Evolutionary conservation across 768 basidiomycete species (phyloP).

Genomic region (Tricholoma furcatifolium): DNA sequence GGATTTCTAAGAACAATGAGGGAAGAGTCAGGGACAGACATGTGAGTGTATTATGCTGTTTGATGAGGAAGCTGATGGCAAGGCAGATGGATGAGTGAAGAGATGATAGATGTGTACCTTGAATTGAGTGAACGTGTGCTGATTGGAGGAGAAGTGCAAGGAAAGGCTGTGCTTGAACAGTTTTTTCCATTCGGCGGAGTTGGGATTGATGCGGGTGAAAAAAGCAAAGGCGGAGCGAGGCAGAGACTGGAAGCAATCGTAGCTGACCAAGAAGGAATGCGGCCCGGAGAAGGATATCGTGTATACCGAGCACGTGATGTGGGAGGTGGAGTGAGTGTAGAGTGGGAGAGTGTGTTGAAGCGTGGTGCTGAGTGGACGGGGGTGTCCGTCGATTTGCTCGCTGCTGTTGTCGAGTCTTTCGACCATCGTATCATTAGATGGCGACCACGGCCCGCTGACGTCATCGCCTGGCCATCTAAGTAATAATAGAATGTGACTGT

Average conservation of each 20-base stretch:
- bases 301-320: conserved; percentile 71
- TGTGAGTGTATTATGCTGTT: conserved; percentile 37
- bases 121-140: conserved; percentile 61
- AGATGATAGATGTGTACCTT: conserved; percentile 62
- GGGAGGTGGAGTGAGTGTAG: conserved; percentile 53
- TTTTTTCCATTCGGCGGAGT: conserved; percentile 38
- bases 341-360: conserved; percentile 49
- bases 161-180: conserved; percentile 29
- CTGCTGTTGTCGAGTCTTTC: conserved; percentile 56
- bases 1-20: conserved; percentile 48
- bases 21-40: conserved; percentile 35
- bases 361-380: conserved; percentile 57
- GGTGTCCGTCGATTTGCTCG: conserved; percentile 49
- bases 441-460: conserved; percentile 15
- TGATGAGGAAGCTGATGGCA: conserved; percentile 9
- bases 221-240: neutral
- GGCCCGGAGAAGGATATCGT: conserved; percentile 60
- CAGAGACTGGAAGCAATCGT: conserved; percentile 14
- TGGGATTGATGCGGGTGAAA: conserved; percentile 7
- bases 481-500: conserved; percentile 14
- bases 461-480: neutral
- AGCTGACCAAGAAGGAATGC: conserved; percentile 17
- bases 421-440: conserved; percentile 62
- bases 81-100: conserved; percentile 52
- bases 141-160: conserved; percentile 26